Evolutionary conservation across 169 alveolate species (phyloP).

Genomic region (Plasmodium fragile): DNA sequence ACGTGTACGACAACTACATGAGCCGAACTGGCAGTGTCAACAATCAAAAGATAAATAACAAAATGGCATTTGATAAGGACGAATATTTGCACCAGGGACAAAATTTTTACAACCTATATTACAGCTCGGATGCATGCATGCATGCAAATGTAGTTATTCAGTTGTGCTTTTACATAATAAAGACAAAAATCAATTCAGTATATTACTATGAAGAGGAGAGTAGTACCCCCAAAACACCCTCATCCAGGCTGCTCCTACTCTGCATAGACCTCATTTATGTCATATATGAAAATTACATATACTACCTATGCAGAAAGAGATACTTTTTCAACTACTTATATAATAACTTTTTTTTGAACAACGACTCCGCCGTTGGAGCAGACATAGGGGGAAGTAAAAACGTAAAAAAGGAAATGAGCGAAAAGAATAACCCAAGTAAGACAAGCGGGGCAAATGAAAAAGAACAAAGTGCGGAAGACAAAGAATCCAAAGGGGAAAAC

Average conservation of each 20-base stretch:
- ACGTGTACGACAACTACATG: not conserved
- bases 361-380: not conserved
- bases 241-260: conserved; percentile 58
- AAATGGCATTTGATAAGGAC: not conserved
- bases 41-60: not conserved
- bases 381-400: not conserved
- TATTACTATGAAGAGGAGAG: conserved; percentile 54
- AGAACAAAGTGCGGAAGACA: not conserved
- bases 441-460: not conserved
- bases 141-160: conserved; percentile 70
- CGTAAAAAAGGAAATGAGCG: not conserved
- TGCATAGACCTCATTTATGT: conserved; percentile 73
- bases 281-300: conserved; percentile 70
- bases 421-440: not conserved
- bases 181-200: conserved; percentile 48
- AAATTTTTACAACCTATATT: conserved; percentile 16
- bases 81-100: conserved; percentile 30
- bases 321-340: conserved; percentile 41
- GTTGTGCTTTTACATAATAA: conserved; percentile 49
- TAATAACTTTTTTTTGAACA: conserved; percentile 22
- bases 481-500: not conserved
- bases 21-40: not conserved
- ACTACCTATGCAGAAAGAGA: conserved; percentile 69
- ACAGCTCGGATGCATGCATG: conserved; percentile 60
- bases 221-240: conserved; percentile 34